Conservation (phyloP, 192 early-diverging fungal species). For the Gryganskiella cystojenkinii region DNA sequence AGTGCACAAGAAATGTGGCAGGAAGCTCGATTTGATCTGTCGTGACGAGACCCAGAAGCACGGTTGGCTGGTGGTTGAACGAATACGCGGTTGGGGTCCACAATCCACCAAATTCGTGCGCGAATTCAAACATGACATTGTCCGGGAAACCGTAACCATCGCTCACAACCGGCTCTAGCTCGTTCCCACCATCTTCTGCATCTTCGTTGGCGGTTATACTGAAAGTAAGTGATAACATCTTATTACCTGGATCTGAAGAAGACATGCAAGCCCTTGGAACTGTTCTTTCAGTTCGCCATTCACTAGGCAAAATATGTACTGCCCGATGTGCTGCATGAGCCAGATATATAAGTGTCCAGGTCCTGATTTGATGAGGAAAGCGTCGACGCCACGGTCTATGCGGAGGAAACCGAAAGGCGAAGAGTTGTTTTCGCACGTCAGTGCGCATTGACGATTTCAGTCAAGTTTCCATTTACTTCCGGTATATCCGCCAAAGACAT, state of each 20-base stretch:
- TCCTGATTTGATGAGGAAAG: constrained; percentile 22
- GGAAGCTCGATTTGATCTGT: constrained; percentile 6
- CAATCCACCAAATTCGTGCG: neutral
- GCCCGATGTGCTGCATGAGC: constrained; percentile 19
- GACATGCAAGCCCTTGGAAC: constrained; percentile 21
- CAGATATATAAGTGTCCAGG: constrained; percentile 20
- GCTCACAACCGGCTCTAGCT: neutral
- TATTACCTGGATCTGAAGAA: constrained; percentile 20
- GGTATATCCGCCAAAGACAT: constrained; percentile 8
- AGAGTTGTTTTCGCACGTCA: neutral
- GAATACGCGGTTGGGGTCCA: neutral
- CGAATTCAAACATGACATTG: neutral
- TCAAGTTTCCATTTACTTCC: constrained; percentile 10
- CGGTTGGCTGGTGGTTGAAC: neutral
- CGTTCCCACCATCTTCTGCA: neutral
- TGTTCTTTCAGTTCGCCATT: constrained; percentile 21
- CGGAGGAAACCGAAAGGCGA: neutral
- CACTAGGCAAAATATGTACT: constrained; percentile 11
- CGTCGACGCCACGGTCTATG: constrained; percentile 5
- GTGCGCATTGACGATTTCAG: neutral
- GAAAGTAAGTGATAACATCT: too few relatives aligned
- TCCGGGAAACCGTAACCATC: neutral
- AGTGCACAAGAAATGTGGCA: constrained; percentile 17
- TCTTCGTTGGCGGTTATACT: neutral
- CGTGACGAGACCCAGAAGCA: neutral